These are phyloP conservation scores for Aristolochia californica DNA, from an alignment of 164 flowering plant species.

Conservation along the genomic window DNA sequence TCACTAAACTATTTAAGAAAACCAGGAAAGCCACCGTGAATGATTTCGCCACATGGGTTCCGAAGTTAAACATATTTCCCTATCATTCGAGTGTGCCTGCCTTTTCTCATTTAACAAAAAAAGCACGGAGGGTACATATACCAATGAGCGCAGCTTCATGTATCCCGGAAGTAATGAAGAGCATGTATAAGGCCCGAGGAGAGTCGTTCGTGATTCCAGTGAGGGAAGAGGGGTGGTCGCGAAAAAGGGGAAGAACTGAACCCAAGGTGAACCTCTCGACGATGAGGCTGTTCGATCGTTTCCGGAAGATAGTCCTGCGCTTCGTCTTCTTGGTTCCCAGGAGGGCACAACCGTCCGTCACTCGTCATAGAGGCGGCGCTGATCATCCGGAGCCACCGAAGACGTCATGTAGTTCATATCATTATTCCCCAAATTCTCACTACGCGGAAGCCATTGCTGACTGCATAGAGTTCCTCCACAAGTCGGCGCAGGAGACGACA, in stretches of 20 bases:
- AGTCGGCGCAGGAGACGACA: constrained; percentile 24
- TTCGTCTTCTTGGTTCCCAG: constrained; percentile 41
- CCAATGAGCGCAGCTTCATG: constrained; percentile 30
- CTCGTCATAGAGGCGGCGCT: constrained; percentile 10
- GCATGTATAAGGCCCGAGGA: constrained; percentile 25
- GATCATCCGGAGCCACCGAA: constrained; percentile 57
- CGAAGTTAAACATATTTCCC: not conserved
- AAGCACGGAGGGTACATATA: no score
- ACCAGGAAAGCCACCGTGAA: constrained; percentile 38
- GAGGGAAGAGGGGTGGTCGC: constrained; percentile 11
- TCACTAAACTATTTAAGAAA: constrained; percentile 13
- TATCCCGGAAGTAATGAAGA: constrained; percentile 12
- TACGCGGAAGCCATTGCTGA: constrained; percentile 43
- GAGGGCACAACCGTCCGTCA: constrained; percentile 1
- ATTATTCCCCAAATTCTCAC: constrained; percentile 32
- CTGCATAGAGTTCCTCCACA: constrained; percentile 48
- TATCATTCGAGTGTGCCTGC: no score
- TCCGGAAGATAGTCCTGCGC: constrained; percentile 53
- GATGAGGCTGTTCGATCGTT: constrained; percentile 59
- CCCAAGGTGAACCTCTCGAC: constrained; percentile 27
- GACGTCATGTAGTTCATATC: constrained; percentile 35
- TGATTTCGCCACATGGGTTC: constrained; percentile 62
- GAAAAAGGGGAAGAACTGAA: not conserved
- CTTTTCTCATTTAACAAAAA: no score
- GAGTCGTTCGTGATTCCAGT: constrained; percentile 34